phyloP scores from a whole-genome alignment of 495 filamentous ascomycete species.

The Penicillium dipodomyicola region DNA sequence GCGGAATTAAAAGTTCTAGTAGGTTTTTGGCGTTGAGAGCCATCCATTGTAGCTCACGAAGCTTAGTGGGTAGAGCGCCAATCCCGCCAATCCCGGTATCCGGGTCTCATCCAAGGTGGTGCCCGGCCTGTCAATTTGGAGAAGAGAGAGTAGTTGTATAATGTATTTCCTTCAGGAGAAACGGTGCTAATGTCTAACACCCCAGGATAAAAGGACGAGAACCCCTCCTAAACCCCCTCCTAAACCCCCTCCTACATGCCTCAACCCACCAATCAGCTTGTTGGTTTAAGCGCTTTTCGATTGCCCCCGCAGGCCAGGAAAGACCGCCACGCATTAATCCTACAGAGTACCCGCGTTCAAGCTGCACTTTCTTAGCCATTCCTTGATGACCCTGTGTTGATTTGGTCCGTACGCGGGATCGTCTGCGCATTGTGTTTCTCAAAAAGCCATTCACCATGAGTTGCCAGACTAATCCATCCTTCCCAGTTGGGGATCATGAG shows the following conservation, averaged over 20 bases:
- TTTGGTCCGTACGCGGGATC: background rate
- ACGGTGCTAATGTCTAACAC: too few relatives aligned
- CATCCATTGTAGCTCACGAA: background rate
- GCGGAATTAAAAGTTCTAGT: background rate
- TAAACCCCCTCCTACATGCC: too few relatives aligned
- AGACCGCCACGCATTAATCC: background rate
- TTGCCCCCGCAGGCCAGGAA: background rate
- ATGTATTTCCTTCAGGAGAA: too few relatives aligned
- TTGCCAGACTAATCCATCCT: constrained; percentile 28
- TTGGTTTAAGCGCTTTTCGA: background rate
- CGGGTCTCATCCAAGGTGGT: too few relatives aligned
- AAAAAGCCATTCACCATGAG: background rate
- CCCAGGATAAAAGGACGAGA: too few relatives aligned
- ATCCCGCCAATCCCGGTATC: background rate
- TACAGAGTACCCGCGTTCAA: background rate
- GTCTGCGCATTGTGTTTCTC: too few relatives aligned
- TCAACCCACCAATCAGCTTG: constrained; percentile 1
- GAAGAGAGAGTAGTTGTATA: too few relatives aligned
- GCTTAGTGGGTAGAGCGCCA: background rate
- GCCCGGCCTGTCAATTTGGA: too few relatives aligned
- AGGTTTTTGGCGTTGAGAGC: background rate
- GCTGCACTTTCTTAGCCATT: background rate
- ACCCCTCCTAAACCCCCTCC: too few relatives aligned
- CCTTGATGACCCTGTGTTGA: background rate
- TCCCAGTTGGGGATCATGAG: constrained; percentile 28